phyloP scores from a whole-genome alignment of 768 basidiomycete genomes.

The Tylopilus vinaceipallidus region DNA sequence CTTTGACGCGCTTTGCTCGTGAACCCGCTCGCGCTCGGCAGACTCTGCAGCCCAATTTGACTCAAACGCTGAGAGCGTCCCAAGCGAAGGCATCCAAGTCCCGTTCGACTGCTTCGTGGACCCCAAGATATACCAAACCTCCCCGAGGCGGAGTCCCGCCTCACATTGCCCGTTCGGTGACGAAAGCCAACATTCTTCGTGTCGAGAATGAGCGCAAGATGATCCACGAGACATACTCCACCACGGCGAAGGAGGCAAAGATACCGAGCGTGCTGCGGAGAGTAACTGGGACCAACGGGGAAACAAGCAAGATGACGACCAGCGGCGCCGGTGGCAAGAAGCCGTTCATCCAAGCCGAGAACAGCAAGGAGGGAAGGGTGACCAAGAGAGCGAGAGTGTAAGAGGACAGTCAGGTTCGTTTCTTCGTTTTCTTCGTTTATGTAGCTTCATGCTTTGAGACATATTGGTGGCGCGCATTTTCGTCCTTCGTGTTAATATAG shows the following conservation, averaged over 20 bases:
- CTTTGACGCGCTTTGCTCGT: neutral
- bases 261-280: slow-evolving; percentile 30
- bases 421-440: too few relatives aligned
- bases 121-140: slow-evolving; percentile 10
- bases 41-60: neutral
- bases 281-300: neutral
- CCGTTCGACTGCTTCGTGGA: neutral
- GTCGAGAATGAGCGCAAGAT: slow-evolving; percentile 24
- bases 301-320: neutral
- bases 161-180: slow-evolving; percentile 30
- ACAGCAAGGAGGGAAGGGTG: slow-evolving; percentile 55
- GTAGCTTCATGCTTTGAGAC: too few relatives aligned
- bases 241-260: slow-evolving; percentile 3
- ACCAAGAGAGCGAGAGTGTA: slow-evolving; percentile 18
- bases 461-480: too few relatives aligned
- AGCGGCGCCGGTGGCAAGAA: slow-evolving; percentile 12
- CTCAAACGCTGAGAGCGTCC: neutral
- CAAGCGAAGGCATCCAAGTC: slow-evolving; percentile 6
- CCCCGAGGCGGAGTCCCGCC: slow-evolving; percentile 34
- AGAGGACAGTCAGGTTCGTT: too few relatives aligned
- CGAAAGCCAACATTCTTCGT: slow-evolving; percentile 25
- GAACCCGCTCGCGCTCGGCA: slow-evolving; percentile 2
- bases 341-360: slow-evolving; percentile 71
- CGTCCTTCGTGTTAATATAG: too few relatives aligned
- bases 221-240: slow-evolving; percentile 13